Evolutionary conservation across 306 rosid genomes (phyloP), one percentile per base, ranked within the genome.

Genomic region (Cyclanthera cordifolia): DNA sequence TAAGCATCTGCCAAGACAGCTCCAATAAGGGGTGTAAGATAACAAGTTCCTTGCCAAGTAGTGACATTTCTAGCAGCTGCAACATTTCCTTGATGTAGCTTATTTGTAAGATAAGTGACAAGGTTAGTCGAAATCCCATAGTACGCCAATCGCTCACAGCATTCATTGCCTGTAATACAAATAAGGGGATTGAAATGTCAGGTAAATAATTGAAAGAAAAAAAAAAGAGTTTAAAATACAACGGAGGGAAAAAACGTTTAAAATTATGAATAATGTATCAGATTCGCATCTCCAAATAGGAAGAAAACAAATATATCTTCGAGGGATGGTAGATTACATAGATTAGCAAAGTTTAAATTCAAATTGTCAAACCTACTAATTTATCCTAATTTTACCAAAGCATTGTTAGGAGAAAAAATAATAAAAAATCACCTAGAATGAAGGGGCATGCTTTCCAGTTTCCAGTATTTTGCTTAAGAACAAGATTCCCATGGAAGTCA

Each of bases 41-140:
- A 94, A 78, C 99, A 94, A 77, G 99, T 94, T 58, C 97, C 99
- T 75, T 84, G 86, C 97, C 99, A 94, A 51, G 91, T 94, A 74
- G 95, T 94, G 65, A 94, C 95, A 79, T 85, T 90, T 84, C 87
- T 88, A 59, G 99, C 99, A 24, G 97, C 99, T 54, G 87, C 67
- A 32, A 74, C 97, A 80, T 94, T 94, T 76, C 97, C 95, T 81
- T 94, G 82, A 34, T 90, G 91, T 70, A 94, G 82, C 73, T 90
- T 94, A 53, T 37, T 64, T 10, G 96, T 90, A 71, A 94, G 97
- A 84, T 94, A 94, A 65, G 95, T 86, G 56, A 94, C 99, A 69
- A 94, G 95, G 55, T 94, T 94, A 65, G 97, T 77, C 19, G 97
- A 80, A 73, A 94, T 94, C 56, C 99, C 99, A 72, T 85, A 90